phyloP scores from a whole-genome alignment of 306 rosid genomes.

The Argentina anserina region DNA sequence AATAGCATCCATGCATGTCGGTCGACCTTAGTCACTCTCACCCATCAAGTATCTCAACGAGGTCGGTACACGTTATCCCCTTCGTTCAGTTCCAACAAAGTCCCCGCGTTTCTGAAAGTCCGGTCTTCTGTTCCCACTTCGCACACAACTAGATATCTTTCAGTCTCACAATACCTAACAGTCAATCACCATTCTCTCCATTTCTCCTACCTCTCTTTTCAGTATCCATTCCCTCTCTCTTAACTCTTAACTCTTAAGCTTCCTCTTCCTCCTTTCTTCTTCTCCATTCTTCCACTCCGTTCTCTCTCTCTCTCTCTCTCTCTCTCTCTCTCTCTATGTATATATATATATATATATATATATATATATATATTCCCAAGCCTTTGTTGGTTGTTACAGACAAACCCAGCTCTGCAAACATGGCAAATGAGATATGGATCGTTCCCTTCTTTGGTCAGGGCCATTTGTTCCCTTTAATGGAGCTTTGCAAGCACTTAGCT shows the following conservation, averaged over 20 bases:
- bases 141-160: neutral
- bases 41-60: neutral
- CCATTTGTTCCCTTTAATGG: slow-evolving; percentile 57
- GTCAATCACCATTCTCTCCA: slow-evolving; percentile 12
- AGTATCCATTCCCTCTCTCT: neutral
- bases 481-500: slow-evolving; percentile 58
- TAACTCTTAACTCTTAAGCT: neutral
- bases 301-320: neutral
- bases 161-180: slow-evolving; percentile 7
- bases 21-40: neutral
- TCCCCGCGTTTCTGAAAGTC: neutral
- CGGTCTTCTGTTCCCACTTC: neutral
- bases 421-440: slow-evolving; percentile 48
- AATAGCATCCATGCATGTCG: no score
- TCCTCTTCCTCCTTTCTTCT: slow-evolving; percentile 1
- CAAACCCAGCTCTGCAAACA: neutral
- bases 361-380: neutral
- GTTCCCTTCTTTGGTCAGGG: slow-evolving; percentile 63
- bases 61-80: neutral
- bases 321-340: neutral
- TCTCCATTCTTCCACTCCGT: neutral
- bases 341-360: no score
- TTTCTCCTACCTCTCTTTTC: slow-evolving; percentile 1
- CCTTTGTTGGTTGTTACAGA: no score
- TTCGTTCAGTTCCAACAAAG: neutral